A percentile compares a stretch with the other conserved stretches of the same genome.
These are phyloP conservation scores for Phytophthora capsici DNA, from an alignment of 352 stramenopile genomes.

Conservation along the genomic window DNA sequence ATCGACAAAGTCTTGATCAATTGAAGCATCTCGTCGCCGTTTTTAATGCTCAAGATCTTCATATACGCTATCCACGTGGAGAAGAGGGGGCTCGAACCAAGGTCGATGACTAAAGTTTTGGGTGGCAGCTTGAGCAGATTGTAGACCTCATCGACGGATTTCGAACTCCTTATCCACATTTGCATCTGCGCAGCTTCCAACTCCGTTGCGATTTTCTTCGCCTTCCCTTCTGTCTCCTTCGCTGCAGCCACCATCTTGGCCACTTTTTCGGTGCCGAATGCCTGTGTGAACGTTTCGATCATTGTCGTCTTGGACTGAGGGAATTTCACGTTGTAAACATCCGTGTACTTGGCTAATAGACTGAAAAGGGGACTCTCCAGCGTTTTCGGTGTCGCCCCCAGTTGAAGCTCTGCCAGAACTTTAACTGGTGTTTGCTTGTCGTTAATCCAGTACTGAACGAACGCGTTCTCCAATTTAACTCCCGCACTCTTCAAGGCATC, in stretches of 20 bases:
- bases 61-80: background rate
- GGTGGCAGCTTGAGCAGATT: background rate
- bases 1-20: background rate
- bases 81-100: background rate
- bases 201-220: constrained; percentile 1
- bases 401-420: background rate
- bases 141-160: background rate
- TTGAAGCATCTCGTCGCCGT: background rate
- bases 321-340: too few species aligned
- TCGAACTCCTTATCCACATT: background rate
- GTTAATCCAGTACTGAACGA: background rate
- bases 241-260: background rate
- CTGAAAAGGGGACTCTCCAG: too few species aligned
- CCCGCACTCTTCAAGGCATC: background rate
- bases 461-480: background rate
- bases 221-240: background rate
- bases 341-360: too few species aligned
- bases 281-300: too few species aligned
- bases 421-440: background rate
- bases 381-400: background rate
- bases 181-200: background rate
- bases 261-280: background rate
- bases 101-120: background rate
- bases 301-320: too few species aligned
- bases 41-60: background rate